Evolutionary conservation across 768 basidiomycete genomes (phyloP).

Genomic region (Leccinellum luteum): DNA sequence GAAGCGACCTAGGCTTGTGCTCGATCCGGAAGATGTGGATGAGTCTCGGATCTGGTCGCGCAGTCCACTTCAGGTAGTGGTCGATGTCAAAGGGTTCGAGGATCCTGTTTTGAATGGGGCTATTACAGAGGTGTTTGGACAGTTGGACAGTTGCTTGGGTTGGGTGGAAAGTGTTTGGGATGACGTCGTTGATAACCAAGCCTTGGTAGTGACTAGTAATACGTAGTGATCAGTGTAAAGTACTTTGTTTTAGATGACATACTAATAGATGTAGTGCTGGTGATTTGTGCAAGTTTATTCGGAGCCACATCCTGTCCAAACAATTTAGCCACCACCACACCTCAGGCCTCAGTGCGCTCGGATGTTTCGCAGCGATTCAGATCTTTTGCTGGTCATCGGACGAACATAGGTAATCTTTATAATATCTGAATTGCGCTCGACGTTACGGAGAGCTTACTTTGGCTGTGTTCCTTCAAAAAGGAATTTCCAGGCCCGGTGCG

Average conservation of each 20-base stretch:
- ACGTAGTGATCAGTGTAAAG: background rate
- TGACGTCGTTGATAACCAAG: slow-evolving; percentile 34
- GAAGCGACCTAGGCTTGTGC: slow-evolving; percentile 27
- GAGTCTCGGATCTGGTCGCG: slow-evolving; percentile 1
- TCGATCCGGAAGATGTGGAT: slow-evolving; percentile 24
- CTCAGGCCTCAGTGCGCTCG: background rate
- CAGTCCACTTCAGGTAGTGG: background rate
- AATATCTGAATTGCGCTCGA: no score
- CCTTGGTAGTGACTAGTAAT: background rate
- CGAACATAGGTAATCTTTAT: background rate
- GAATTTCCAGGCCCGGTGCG: background rate
- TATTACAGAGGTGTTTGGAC: slow-evolving; percentile 39
- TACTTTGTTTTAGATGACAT: no score
- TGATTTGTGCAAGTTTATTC: no score
- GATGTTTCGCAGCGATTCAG: background rate
- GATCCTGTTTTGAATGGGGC: slow-evolving; percentile 52
- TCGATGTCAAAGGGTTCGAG: slow-evolving; percentile 63
- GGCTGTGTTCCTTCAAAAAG: no score
- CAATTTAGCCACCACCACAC: background rate
- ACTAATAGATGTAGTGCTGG: no score
- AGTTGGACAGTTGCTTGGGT: slow-evolving; percentile 39
- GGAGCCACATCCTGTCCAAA: no score
- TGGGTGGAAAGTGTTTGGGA: slow-evolving; percentile 62
- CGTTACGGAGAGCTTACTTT: no score
- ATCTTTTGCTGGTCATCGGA: background rate